phyloP scores from a whole-genome alignment of 2,329 filamentous ascomycete species.

The Claviceps paspali region DNA sequence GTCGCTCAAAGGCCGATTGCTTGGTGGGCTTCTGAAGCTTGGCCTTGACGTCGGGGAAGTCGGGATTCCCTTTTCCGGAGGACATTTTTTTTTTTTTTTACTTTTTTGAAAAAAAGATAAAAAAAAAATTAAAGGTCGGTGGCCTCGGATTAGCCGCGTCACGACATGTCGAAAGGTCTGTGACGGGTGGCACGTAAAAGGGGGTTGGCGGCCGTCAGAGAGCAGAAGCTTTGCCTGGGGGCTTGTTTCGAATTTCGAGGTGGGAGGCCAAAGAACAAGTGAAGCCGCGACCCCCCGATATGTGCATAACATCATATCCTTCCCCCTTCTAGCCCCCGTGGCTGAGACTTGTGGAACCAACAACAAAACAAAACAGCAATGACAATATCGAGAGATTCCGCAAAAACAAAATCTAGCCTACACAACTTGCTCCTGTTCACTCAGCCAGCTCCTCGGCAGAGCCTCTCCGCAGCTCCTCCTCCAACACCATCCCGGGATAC shows the following conservation, averaged over 20 bases:
- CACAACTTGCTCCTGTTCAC: too few species aligned
- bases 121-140: neutral
- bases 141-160: neutral
- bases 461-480: slow-evolving; percentile 22
- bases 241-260: too few species aligned
- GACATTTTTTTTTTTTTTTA: too few species aligned
- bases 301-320: slow-evolving; percentile 5
- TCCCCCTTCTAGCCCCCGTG: too few species aligned
- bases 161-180: slow-evolving; percentile 5
- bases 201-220: too few species aligned
- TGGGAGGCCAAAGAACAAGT: too few species aligned
- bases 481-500: slow-evolving; percentile 27
- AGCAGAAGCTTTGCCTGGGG: too few species aligned
- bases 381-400: too few species aligned
- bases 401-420: neutral
- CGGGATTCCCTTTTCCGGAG: slow-evolving; percentile 29
- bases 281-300: slow-evolving; percentile 6
- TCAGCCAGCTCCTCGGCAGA: neutral
- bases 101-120: too few species aligned
- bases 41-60: slow-evolving; percentile 57
- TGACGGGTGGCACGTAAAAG: neutral
- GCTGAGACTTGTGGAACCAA: too few species aligned
- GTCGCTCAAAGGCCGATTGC: slow-evolving; percentile 76
- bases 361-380: too few species aligned
- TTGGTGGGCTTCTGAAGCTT: slow-evolving; percentile 71